phyloP scores from a whole-genome alignment of 768 basidiomycete species.

The Kwoniella heveanensis region DNA sequence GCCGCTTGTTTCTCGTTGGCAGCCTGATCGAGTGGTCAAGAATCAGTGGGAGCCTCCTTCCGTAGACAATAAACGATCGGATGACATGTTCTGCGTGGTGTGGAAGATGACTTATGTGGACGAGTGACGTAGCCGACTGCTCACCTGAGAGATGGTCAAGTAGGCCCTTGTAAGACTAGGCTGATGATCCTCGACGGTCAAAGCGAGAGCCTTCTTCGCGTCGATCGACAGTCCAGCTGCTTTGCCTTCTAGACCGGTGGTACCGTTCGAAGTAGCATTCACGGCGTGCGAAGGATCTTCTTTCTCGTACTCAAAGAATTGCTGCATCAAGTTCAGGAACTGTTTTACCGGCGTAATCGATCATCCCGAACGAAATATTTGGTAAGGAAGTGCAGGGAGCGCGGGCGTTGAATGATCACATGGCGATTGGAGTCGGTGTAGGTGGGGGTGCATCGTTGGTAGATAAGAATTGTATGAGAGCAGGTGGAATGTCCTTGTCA shows the following conservation, averaged over 20 bases:
- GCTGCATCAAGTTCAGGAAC: conserved; percentile 52
- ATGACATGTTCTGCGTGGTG: background rate
- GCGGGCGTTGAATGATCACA: no score
- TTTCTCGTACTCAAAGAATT: conserved; percentile 45
- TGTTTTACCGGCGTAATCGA: conserved; percentile 8
- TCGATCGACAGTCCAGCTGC: conserved; percentile 24
- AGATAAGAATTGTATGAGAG: background rate
- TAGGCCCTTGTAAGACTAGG: conserved; percentile 50
- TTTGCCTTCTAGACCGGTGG: conserved; percentile 24
- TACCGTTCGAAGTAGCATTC: background rate
- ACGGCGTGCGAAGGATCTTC: conserved; percentile 4
- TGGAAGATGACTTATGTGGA: background rate
- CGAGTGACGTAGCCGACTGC: background rate
- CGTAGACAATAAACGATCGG: no score
- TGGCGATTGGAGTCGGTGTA: conserved; percentile 2
- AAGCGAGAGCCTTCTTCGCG: conserved; percentile 18
- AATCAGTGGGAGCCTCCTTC: background rate
- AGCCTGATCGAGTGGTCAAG: conserved; percentile 33
- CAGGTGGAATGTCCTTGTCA: conserved; percentile 6
- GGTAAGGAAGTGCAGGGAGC: no score
- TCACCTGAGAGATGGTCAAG: conserved; percentile 56
- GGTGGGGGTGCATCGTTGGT: background rate
- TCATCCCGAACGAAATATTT: no score
- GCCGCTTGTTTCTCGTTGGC: conserved; percentile 53
- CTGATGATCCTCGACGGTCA: conserved; percentile 24